Evolutionary conservation across 345 rosid genomes (phyloP).

Genomic region (Fremontodendron californicum): DNA sequence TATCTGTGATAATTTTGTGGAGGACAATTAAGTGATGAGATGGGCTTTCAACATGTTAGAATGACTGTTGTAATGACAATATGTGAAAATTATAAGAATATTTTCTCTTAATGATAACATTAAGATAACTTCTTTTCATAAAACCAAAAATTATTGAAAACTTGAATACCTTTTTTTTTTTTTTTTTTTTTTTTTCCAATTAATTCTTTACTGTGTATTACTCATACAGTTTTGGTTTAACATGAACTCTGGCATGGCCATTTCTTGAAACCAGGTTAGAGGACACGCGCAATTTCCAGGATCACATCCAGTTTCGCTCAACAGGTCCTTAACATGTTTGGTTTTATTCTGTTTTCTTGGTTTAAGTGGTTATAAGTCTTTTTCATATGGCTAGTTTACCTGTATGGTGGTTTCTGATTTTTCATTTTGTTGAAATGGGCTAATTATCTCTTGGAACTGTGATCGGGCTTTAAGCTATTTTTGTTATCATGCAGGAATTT

Average conservation of each 20-base stretch:
- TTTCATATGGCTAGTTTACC: neutral
- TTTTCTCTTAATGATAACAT: too few relatives aligned
- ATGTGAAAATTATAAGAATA: neutral
- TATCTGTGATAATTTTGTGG: neutral
- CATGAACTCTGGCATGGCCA: constrained; percentile 12
- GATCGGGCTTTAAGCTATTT: neutral
- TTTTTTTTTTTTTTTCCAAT: neutral
- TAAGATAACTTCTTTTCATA: too few relatives aligned
- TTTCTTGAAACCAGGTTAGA: constrained; percentile 51
- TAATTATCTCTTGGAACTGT: neutral
- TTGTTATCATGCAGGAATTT: neutral
- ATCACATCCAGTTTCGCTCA: constrained; percentile 83
- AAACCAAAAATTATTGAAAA: too few relatives aligned
- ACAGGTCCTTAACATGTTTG: constrained; percentile 40
- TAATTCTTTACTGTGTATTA: neutral
- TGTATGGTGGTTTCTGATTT: constrained; percentile 6
- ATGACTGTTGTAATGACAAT: neutral
- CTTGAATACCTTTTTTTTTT: neutral
- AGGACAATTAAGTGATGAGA: neutral
- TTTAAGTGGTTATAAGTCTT: neutral
- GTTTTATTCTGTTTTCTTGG: constrained; percentile 4
- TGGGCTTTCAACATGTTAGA: neutral
- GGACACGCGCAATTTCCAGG: constrained; percentile 72
- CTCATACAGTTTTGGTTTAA: constrained; percentile 13
- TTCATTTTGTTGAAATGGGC: neutral